Conservation (phyloP, 2,329 filamentous ascomycete genomes). For the Lasiodiplodia citricola region DNA sequence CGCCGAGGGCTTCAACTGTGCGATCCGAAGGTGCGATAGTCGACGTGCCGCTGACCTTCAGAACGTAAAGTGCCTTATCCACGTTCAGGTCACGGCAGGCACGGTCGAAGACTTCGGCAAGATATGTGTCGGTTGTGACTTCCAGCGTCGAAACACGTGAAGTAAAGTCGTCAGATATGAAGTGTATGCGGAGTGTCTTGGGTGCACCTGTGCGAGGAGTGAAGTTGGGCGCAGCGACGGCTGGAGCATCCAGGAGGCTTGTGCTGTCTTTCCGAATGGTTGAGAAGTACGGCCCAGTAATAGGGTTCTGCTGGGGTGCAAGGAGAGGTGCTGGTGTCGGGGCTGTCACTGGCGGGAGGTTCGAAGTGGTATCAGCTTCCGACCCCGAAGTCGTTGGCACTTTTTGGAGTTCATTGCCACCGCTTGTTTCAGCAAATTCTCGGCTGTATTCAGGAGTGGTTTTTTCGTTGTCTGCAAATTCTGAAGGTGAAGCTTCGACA, state of each 20-base stretch:
- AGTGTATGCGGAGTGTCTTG: slow-evolving; percentile 74
- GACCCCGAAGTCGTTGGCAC: slow-evolving; percentile 37
- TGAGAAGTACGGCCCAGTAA: slow-evolving; percentile 56
- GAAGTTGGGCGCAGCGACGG: slow-evolving; percentile 48
- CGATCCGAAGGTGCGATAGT: slow-evolving; percentile 78
- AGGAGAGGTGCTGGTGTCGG: slow-evolving; percentile 30
- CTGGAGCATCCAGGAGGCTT: slow-evolving; percentile 51
- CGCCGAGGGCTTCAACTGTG: slow-evolving; percentile 78
- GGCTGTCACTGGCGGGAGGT: slow-evolving; percentile 31
- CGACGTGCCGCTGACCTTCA: slow-evolving; percentile 76
- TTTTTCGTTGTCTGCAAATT: slow-evolving; percentile 71
- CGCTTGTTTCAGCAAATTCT: slow-evolving; percentile 47
- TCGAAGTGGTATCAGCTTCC: slow-evolving; percentile 33
- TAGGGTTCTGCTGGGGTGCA: slow-evolving; percentile 55
- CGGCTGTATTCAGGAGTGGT: slow-evolving; percentile 70
- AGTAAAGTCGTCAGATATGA: slow-evolving; percentile 73
- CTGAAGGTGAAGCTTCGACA: slow-evolving; percentile 71
- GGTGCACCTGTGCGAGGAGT: slow-evolving; percentile 68
- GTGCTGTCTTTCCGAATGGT: slow-evolving; percentile 53
- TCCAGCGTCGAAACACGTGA: slow-evolving; percentile 72
- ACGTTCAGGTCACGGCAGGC: slow-evolving; percentile 78
- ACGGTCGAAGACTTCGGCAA: slow-evolving; percentile 79
- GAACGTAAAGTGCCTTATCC: slow-evolving; percentile 78
- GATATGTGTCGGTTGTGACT: slow-evolving; percentile 81
- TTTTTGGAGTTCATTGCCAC: slow-evolving; percentile 26